Evolutionary conservation across 768 basidiomycete genomes (phyloP).

Genomic region (Suillus subaureus): DNA sequence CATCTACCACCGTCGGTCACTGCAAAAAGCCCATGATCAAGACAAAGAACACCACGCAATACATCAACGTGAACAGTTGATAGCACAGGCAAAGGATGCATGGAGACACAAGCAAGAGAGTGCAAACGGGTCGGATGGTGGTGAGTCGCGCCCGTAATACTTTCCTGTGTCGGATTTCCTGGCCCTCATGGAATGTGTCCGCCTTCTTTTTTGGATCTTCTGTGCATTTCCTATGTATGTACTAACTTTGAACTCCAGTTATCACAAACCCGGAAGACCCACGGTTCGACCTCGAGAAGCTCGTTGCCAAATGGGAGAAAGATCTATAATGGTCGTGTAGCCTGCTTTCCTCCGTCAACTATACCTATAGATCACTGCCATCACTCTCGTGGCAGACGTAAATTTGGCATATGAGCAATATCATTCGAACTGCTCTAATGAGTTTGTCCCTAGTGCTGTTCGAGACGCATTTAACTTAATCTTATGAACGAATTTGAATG

Average conservation of each 20-base stretch:
- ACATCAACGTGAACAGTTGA: slow-evolving; percentile 73
- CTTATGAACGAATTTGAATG: not conserved
- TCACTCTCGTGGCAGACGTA: not conserved
- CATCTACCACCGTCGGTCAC: slow-evolving; percentile 86
- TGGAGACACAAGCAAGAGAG: slow-evolving; percentile 79
- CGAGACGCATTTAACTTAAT: not conserved
- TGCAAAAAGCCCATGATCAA: slow-evolving; percentile 80
- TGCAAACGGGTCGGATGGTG: slow-evolving; percentile 45
- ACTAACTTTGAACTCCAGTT: slow-evolving; percentile 49
- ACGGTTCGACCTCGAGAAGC: slow-evolving; percentile 93
- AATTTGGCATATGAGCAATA: not conserved
- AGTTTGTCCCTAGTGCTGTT: not conserved
- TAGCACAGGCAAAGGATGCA: slow-evolving; percentile 87
- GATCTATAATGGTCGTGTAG: slow-evolving; percentile 52
- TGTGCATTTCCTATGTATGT: not conserved
- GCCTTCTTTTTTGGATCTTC: not conserved
- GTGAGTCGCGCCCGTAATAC: slow-evolving; percentile 45
- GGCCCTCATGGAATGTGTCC: not conserved
- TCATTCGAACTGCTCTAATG: not conserved
- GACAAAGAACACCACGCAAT: slow-evolving; percentile 74
- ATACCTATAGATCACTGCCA: slow-evolving; percentile 29
- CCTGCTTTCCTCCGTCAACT: slow-evolving; percentile 21
- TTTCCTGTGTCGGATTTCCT: not conserved
- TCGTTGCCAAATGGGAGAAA: slow-evolving; percentile 75
- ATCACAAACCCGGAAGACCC: slow-evolving; percentile 95